Evolutionary conservation across 2,329 filamentous ascomycete species (phyloP), one percentile per base, ranked within the genome.

Genomic region (Lachnellula willkommii): DNA sequence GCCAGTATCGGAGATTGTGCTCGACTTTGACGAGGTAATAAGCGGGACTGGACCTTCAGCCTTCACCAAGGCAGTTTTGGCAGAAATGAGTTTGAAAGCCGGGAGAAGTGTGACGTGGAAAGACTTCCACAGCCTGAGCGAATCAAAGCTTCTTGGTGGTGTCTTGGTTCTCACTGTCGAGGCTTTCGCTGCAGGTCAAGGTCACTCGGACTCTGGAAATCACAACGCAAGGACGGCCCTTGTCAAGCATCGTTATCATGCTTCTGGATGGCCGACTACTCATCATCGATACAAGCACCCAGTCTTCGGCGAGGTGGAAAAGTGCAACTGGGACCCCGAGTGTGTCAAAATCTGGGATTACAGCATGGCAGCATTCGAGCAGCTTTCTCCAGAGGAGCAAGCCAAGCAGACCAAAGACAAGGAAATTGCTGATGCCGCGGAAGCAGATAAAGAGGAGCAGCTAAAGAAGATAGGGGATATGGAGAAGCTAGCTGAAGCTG

Each of bases 171-270:
- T 88, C 14, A 84, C 84, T 2, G 84, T 89, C 4, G 85, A 89
- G 69, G 85, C 85, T 0, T 89, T 89, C 62, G 86, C 85, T 14
- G 86, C 85, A 0, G 85, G 85, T 12, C 85, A 89, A 68, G 86
- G 86, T 12, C 86, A 89, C 69, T 89, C 85, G 0, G 81, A 89
- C 66, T 87, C 84, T 0, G 85, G 85, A 14, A 88, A 85, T 64
- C 86, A 89, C 69, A 79, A 85, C 51, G 77, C 84, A 1, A 76
- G 83, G 50, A 78, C 78, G 20, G 86, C 87, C 1, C 74, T 89
- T 1, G 85, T 89, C 24, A 87, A 84, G 69, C 87, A 90, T 67
- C 85, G 89, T 69, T 90, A 88, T 65, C 87, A 89, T 68, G 87
- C 87, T 0, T 89, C 85, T 1, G 80, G 82, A 57, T 89, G 87